Evolutionary conservation across 441 rosid species (phyloP).

Genomic region (Gossypium schwendimanii): DNA sequence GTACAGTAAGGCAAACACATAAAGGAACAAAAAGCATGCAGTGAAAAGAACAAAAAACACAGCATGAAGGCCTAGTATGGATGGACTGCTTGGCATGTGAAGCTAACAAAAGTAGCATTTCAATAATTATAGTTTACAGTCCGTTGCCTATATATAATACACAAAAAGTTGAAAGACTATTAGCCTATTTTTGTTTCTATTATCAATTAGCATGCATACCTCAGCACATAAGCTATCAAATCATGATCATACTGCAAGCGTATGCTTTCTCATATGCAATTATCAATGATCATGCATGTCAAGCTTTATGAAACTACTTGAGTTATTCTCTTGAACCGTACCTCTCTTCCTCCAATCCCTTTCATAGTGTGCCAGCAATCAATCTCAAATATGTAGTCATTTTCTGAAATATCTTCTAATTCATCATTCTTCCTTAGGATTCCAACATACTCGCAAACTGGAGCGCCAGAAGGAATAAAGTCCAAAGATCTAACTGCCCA

Average conservation of each 20-base stretch:
- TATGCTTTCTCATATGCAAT: neutral
- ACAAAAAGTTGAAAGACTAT: neutral
- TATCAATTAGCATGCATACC: neutral
- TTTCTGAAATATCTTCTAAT: constrained; percentile 36
- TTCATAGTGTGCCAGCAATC: constrained; percentile 58
- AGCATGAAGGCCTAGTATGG: neutral
- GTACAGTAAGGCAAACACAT: constrained; percentile 4
- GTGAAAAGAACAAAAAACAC: neutral
- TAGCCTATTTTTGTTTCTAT: neutral
- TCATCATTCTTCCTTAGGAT: constrained; percentile 36
- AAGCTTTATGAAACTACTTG: neutral
- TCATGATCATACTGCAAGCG: neutral
- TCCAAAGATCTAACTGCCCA: constrained; percentile 62
- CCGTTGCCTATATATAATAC: neutral
- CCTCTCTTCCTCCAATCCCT: constrained; percentile 52
- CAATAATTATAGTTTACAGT: neutral
- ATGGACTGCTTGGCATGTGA: constrained; percentile 3
- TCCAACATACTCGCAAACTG: constrained; percentile 47
- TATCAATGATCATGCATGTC: neutral
- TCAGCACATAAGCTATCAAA: constrained; percentile 3
- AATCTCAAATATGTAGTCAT: constrained; percentile 52
- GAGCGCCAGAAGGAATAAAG: constrained; percentile 55
- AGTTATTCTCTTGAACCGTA: constrained; percentile 11
- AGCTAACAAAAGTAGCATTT: neutral
- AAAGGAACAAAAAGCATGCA: neutral